phyloP scores from a whole-genome alignment of 2,329 filamentous ascomycete genomes.

The Blastomyces emzantsi region DNA sequence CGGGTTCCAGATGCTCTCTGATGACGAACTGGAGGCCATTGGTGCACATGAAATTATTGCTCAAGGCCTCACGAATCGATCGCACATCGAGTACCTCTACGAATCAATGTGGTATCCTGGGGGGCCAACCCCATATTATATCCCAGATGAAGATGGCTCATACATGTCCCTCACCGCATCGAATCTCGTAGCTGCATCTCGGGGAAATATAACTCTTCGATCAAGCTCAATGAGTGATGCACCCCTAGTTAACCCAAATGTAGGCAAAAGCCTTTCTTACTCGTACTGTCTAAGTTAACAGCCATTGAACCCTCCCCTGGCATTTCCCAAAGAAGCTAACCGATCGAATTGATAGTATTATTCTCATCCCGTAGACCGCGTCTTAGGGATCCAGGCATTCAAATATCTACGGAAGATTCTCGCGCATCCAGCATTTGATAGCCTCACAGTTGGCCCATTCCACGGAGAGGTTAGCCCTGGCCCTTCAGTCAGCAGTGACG shows the following conservation, averaged over 20 bases:
- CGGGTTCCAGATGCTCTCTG: conserved; percentile 24
- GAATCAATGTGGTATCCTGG: conserved; percentile 21
- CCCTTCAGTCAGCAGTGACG: conserved; percentile 16
- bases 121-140: conserved; percentile 19
- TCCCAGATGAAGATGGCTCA: conserved; percentile 20
- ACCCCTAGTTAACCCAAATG: conserved; percentile 18
- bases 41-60: conserved; percentile 19
- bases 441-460: conserved; percentile 16
- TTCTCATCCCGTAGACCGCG: conserved; percentile 14
- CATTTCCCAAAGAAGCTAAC: not conserved
- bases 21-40: conserved; percentile 17
- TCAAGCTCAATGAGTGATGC: conserved; percentile 13
- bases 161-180: conserved; percentile 28
- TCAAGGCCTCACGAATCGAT: conserved; percentile 19
- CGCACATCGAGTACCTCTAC: conserved; percentile 22
- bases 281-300: not conserved
- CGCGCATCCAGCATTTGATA: conserved; percentile 15
- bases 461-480: conserved; percentile 21
- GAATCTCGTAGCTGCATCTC: conserved; percentile 19
- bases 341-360: conserved; percentile 12
- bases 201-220: conserved; percentile 17
- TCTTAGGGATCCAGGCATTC: conserved; percentile 20
- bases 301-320: not conserved
- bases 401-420: conserved; percentile 21
- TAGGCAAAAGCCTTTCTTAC: not conserved